A percentile compares a stretch with the other conserved stretches of the same genome.
Evolutionary conservation across 2,329 filamentous ascomycete genomes (phyloP).

Genomic region (Truncatella angustata): DNA sequence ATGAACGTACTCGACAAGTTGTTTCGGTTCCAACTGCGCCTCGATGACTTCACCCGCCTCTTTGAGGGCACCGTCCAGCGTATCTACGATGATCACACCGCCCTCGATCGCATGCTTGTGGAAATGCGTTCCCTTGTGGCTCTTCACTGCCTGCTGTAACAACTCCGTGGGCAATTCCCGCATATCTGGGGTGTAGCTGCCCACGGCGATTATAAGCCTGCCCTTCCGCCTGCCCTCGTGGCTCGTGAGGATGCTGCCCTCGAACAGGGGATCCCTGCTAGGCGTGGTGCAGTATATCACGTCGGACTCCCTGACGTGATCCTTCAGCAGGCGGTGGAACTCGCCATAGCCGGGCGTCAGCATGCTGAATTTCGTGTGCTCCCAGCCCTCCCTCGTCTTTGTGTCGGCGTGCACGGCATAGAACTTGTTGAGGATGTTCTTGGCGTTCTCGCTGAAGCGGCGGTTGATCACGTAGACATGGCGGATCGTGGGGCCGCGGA

Average conservation of each 20-base stretch:
- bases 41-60: constrained; percentile 87
- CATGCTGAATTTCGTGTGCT: constrained; percentile 64
- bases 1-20: constrained; percentile 71
- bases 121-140: constrained; percentile 54
- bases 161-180: constrained; percentile 78
- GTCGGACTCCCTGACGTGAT: constrained; percentile 70
- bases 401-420: constrained; percentile 38
- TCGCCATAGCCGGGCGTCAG: constrained; percentile 71
- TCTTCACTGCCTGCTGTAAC: constrained; percentile 57
- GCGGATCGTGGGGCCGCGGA: constrained; percentile 69
- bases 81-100: constrained; percentile 70
- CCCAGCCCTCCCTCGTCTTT: constrained; percentile 61
- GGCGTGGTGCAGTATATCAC: constrained; percentile 90
- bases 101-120: constrained; percentile 66
- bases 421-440: constrained; percentile 48
- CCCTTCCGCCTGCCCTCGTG: constrained; percentile 69
- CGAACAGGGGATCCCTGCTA: constrained; percentile 71
- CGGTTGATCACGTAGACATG: constrained; percentile 83
- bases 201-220: constrained; percentile 69
- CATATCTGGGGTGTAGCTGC: constrained; percentile 71
- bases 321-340: constrained; percentile 63
- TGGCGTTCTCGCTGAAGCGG: constrained; percentile 58
- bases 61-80: constrained; percentile 72
- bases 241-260: constrained; percentile 67
- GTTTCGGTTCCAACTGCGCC: constrained; percentile 67